phyloP scores from a whole-genome alignment of 2,329 filamentous ascomycete genomes.

The Fusarium scirpi region DNA sequence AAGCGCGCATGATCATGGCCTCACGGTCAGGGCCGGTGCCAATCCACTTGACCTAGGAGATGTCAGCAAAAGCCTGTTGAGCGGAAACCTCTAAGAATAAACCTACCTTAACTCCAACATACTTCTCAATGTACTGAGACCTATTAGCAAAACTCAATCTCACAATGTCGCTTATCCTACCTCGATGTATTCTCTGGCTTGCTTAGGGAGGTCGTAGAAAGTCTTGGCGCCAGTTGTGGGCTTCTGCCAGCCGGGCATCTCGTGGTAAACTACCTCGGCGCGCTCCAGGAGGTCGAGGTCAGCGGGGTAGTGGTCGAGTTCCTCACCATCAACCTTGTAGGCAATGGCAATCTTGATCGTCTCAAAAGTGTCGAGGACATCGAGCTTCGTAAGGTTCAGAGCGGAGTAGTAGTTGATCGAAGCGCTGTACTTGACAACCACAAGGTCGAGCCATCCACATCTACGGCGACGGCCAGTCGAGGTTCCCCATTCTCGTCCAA shows the following conservation, averaged over 20 bases:
- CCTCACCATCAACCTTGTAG: constrained; percentile 19
- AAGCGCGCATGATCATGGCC: constrained; percentile 32
- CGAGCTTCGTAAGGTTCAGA: constrained; percentile 25
- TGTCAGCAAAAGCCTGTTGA: constrained; percentile 1
- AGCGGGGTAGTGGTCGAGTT: constrained; percentile 16
- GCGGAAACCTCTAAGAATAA: background rate
- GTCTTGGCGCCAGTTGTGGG: constrained; percentile 18
- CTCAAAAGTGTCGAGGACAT: constrained; percentile 26
- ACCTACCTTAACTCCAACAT: constrained; percentile 16
- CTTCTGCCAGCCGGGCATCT: constrained; percentile 31
- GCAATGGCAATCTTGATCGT: constrained; percentile 25
- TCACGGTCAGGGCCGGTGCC: constrained; percentile 36
- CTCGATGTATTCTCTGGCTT: constrained; percentile 24
- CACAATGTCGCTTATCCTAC: background rate
- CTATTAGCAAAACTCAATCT: background rate
- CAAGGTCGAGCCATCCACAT: constrained; percentile 23
- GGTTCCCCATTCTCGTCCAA: constrained; percentile 5
- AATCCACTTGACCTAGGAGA: constrained; percentile 30
- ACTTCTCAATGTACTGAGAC: constrained; percentile 12
- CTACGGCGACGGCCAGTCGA: constrained; percentile 16
- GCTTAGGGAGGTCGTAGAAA: constrained; percentile 20
- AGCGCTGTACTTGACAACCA: constrained; percentile 18
- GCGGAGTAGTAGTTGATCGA: constrained; percentile 18
- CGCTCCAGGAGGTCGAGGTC: constrained; percentile 8
- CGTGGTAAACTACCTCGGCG: constrained; percentile 23